These are phyloP conservation scores for Penicillium chermesinum DNA, from an alignment of 495 filamentous ascomycete genomes.

Conservation along the genomic window DNA sequence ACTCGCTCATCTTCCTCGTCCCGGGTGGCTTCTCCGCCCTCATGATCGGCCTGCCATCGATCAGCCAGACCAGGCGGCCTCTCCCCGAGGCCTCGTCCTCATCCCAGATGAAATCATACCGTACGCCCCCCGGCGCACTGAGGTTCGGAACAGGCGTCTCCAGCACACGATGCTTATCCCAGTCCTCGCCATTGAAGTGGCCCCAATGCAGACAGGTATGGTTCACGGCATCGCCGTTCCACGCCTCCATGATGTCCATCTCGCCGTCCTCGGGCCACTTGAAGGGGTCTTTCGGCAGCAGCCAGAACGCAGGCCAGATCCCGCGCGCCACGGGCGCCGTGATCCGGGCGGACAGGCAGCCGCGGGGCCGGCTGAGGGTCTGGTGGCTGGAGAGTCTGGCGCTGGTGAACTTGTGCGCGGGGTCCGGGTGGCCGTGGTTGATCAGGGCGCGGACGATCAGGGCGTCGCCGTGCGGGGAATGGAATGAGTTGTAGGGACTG, in stretches of 20 bases:
- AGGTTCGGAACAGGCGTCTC: constrained; percentile 25
- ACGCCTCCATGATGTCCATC: constrained; percentile 26
- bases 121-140: constrained; percentile 20
- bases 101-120: constrained; percentile 27
- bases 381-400: constrained; percentile 24
- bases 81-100: constrained; percentile 22
- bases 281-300: constrained; percentile 31
- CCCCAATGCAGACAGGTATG: constrained; percentile 29
- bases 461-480: constrained; percentile 25
- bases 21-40: constrained; percentile 26
- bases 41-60: constrained; percentile 24
- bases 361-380: constrained; percentile 21
- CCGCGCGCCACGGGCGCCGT: constrained; percentile 22
- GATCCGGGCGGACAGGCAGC: constrained; percentile 27
- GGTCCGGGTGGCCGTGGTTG: constrained; percentile 23
- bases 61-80: constrained; percentile 25
- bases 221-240: constrained; percentile 27
- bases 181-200: constrained; percentile 25
- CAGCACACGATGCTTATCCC: constrained; percentile 28
- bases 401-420: constrained; percentile 23
- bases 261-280: constrained; percentile 30
- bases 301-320: constrained; percentile 30
- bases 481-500: constrained; percentile 26
- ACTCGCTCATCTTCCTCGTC: constrained; percentile 27
- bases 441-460: constrained; percentile 25